These are phyloP conservation scores for Brettanomyces sp. DNA, from an alignment of 805 yeast species.

Conservation along the genomic window DNA sequence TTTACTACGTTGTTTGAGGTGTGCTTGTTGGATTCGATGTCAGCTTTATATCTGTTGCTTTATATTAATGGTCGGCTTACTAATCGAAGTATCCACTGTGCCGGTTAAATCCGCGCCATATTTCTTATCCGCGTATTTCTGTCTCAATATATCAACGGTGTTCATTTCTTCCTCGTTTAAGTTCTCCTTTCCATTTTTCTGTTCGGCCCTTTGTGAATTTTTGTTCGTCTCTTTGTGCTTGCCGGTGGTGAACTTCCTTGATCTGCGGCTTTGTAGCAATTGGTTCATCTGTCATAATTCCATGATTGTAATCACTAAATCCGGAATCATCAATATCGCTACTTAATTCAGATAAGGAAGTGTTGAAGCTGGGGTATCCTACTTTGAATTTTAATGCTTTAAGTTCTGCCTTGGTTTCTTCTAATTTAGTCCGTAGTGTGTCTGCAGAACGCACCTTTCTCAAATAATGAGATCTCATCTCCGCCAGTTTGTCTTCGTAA, in stretches of 20 bases:
- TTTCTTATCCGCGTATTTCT: neutral
- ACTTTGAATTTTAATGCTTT: neutral
- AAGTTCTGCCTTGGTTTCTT: slow-evolving; percentile 2
- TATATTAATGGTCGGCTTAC: neutral
- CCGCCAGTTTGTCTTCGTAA: slow-evolving; percentile 12
- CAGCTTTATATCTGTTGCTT: neutral
- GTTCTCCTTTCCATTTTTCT: too few species aligned
- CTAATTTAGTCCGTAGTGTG: neutral
- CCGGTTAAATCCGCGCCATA: neutral
- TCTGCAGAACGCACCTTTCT: slow-evolving; percentile 7
- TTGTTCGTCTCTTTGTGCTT: neutral
- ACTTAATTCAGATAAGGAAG: too few species aligned
- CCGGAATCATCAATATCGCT: too few species aligned
- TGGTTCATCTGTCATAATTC: too few species aligned
- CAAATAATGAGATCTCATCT: slow-evolving; percentile 7
- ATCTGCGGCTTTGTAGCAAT: too few species aligned
- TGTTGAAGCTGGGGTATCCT: too few species aligned
- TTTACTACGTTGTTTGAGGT: too few species aligned
- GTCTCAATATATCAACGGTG: neutral
- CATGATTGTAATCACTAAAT: too few species aligned
- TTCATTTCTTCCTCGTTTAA: neutral
- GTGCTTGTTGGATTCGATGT: too few species aligned
- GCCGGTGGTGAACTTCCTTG: too few species aligned
- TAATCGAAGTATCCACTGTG: neutral
- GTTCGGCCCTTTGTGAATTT: neutral